Base-by-base conservation (phyloP, 202 grass and related monocot genomes). In the Musa balbisiana region DNA sequence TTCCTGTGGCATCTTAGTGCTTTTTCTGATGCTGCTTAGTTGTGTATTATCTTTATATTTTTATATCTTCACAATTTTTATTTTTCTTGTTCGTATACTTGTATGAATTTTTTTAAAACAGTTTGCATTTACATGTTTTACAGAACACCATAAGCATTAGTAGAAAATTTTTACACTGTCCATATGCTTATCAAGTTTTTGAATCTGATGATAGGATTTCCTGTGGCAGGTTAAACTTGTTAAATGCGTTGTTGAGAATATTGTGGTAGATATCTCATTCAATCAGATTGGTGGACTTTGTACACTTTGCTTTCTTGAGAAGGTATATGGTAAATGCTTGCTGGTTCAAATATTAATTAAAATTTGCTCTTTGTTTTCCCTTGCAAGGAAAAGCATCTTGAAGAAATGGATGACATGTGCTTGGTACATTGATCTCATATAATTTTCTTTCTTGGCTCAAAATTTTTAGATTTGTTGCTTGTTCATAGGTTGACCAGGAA, bases 241-340 rank as follows among this genome's bases (percentile, higher is more conserved):
- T 83, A 98, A 98, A 82, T 98, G 95, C 88, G 81, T 92, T 72
- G 84, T 98, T 79, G 80, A 77, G 76, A 88, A 98, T 88, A 86
- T 94, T 81, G 76, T 88, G 12, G 83, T 94, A 29, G 95, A 98
- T 52, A 91, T 98, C 17, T 98, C 95, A 73, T 98, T 98, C 81
- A 98, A 98, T 70, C 95, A 98, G 77, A 93, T 87, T 62, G 95
- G 95, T 0, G 95, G 95, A 64, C 88, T 94, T 67, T 90, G 91
- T 33, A 56, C 86, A 52, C 91, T 98, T 53, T 98, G 88, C 77
- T 98, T 98, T 85, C 94, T 98, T 66, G 91, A 98, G 75, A 83
- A 93, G 88, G 94, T 98, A 73, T 20, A 85, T 77, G 73, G 6
- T 73, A 50, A 75, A 60, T n/a, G 67, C 9, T 49, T 69, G 22